phyloP scores from a whole-genome alignment of 768 basidiomycete species.

The Suillus lakei region DNA sequence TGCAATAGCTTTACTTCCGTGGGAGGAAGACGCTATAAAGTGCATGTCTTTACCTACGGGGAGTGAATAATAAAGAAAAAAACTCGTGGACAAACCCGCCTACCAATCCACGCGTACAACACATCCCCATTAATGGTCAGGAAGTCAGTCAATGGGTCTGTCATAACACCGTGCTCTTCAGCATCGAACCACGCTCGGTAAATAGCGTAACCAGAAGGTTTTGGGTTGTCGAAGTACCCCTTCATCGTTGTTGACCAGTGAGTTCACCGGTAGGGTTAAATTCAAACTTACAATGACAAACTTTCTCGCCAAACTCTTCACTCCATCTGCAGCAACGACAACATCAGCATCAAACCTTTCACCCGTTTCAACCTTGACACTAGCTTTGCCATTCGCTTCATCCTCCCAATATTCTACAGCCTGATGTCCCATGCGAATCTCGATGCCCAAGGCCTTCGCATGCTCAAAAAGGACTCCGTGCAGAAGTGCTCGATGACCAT shows the following conservation, averaged over 20 bases:
- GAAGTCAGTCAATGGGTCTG: slow-evolving; percentile 22
- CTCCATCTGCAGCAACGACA: slow-evolving; percentile 31
- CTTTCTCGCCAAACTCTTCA: slow-evolving; percentile 21
- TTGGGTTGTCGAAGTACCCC: slow-evolving; percentile 27
- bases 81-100: neutral
- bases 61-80: neutral
- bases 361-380: slow-evolving; percentile 21
- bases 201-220: slow-evolving; percentile 27
- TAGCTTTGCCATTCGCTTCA: slow-evolving; percentile 13
- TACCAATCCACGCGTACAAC: slow-evolving; percentile 25
- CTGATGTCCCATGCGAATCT: slow-evolving; percentile 22
- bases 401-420: slow-evolving; percentile 26
- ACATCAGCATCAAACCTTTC: slow-evolving; percentile 22
- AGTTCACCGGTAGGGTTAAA: neutral
- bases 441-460: slow-evolving; percentile 24
- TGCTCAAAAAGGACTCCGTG: slow-evolving; percentile 22
- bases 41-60: slow-evolving; percentile 21
- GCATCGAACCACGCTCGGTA: slow-evolving; percentile 31
- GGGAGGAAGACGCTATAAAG: slow-evolving; percentile 22
- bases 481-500: slow-evolving; percentile 34
- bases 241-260: slow-evolving; percentile 2
- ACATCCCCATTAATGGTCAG: slow-evolving; percentile 17
- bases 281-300: slow-evolving; percentile 22
- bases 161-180: slow-evolving; percentile 22
- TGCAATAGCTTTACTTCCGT: slow-evolving; percentile 20